phyloP scores from a whole-genome alignment of 768 basidiomycete species.

The Podaxis sp. region DNA sequence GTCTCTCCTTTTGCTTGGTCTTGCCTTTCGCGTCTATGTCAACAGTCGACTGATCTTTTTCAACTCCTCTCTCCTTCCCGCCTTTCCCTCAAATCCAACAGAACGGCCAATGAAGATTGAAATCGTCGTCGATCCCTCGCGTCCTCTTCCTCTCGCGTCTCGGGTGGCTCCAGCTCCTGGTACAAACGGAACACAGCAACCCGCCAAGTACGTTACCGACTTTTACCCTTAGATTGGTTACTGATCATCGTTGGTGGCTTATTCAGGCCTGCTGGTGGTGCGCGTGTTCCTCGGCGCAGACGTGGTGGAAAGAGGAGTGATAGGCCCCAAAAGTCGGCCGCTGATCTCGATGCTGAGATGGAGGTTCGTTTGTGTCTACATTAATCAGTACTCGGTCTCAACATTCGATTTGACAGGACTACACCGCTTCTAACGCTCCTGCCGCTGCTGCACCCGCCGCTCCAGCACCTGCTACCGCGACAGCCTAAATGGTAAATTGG shows the following conservation, averaged over 20 bases:
- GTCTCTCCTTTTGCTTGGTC: slow-evolving; percentile 32
- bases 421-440: slow-evolving; percentile 7
- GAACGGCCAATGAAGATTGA: slow-evolving; percentile 99
- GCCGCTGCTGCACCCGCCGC: not conserved
- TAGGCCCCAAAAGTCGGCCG: slow-evolving; percentile 74
- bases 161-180: slow-evolving; percentile 77
- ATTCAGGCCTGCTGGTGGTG: slow-evolving; percentile 19
- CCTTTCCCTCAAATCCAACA: slow-evolving; percentile 40
- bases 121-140: slow-evolving; percentile 86
- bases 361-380: slow-evolving; percentile 48
- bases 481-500: not conserved
- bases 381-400: not conserved
- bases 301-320: slow-evolving; percentile 48
- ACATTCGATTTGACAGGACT: not conserved
- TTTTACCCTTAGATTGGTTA: not conserved
- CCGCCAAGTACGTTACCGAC: slow-evolving; percentile 24
- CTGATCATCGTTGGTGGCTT: slow-evolving; percentile 11
- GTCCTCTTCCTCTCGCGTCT: slow-evolving; percentile 66
- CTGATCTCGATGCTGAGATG: slow-evolving; percentile 98
- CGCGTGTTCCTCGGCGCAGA: slow-evolving; percentile 41
- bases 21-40: slow-evolving; percentile 35
- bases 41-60: slow-evolving; percentile 42
- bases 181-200: slow-evolving; percentile 19
- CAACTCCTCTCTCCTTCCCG: slow-evolving; percentile 32
- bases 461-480: not conserved